A percentile compares a stretch with the other conserved stretches of the same genome.
These are phyloP conservation scores for Lichtheimia corymbifera DNA, from an alignment of 371 early-diverging fungal genomes.

Conservation along the genomic window DNA sequence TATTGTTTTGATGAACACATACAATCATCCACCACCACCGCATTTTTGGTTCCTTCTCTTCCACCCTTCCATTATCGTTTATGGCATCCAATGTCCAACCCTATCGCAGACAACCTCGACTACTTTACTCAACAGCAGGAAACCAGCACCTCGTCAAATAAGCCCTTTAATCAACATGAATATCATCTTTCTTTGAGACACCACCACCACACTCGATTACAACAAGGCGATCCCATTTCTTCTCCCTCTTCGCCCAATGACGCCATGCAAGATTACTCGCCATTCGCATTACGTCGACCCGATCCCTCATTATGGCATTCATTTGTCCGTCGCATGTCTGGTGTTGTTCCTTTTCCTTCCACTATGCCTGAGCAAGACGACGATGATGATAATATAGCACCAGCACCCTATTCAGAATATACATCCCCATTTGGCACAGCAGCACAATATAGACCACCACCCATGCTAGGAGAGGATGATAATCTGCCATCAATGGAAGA, in stretches of 20 bases:
- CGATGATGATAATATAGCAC: constrained; percentile 10
- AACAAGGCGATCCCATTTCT: neutral
- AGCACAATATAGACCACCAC: constrained; percentile 10
- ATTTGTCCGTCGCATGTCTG: constrained; percentile 40
- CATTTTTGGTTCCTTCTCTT: neutral
- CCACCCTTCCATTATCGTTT: neutral
- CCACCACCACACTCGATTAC: neutral
- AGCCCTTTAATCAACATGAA: neutral
- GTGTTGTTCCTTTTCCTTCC: constrained; percentile 17
- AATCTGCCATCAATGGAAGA: constrained; percentile 46
- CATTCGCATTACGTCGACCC: neutral
- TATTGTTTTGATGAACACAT: neutral
- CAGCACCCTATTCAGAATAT: constrained; percentile 16
- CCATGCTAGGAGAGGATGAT: constrained; percentile 21
- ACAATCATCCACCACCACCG: constrained; percentile 1
- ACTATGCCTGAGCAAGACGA: constrained; percentile 24
- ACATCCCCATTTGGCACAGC: constrained; percentile 19
- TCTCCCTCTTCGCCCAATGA: no score
- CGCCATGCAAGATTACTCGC: neutral
- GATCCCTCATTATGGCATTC: constrained; percentile 25
- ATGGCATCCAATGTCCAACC: constrained; percentile 20
- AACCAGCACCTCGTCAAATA: neutral
- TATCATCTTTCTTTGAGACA: constrained; percentile 5
- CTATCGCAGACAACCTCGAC: constrained; percentile 20
- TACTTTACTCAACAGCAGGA: constrained; percentile 11